Base-by-base conservation (phyloP, 139 green algal species). In the Closterium sp. region DNA sequence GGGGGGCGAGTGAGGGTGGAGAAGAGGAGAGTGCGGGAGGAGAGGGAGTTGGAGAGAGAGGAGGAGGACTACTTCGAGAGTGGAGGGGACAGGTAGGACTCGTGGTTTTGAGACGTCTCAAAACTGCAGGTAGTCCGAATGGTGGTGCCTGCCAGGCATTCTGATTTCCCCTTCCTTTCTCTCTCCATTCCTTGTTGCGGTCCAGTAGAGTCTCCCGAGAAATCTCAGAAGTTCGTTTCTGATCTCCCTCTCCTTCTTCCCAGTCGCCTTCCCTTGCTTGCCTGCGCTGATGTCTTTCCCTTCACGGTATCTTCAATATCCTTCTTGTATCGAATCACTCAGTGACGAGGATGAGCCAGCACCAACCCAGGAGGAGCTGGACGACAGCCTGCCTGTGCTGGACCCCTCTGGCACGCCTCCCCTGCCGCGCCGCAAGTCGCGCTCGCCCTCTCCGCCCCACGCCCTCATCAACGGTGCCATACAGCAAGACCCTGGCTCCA, bases 31-130 rank as follows among this genome's bases (percentile, higher is more conserved):
- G 25, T 83, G 30, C 36, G 64, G 36, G 89, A 91, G 25, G 89
- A 91, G 34, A 83, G 89, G n/a, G 89, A n/a, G 34, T 25, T 89
- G 0, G 89, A 91, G 43, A 91, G 38, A 43, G 66, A 89, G 34
- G 89, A 91, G 69, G 89, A 91, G 84, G 64, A 91, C 25, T 91
- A 91, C 31, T 91, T 91, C 12, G 38, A 76, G 25, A 76, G 55
- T 19, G 55, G 38, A n/a, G 89, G 89, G 7, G 36, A 91, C 38
- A 91, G 89, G 89, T 91, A 4, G 12, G n/a, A n/a, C n/a, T n/a
- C n/a, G n/a, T n/a, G n/a, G n/a, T n/a, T n/a, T n/a, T n/a, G n/a
- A n/a, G n/a, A n/a, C n/a, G n/a, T n/a, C n/a, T n/a, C n/a, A n/a
- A n/a, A n/a, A n/a, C n/a, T n/a, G n/a, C n/a, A n/a, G n/a, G n/a